Percentiles rank a stretch among this genome's conserved stretches.
Conservation (phyloP, 495 filamentous ascomycete species). For the Venustampulla echinocandica region DNA sequence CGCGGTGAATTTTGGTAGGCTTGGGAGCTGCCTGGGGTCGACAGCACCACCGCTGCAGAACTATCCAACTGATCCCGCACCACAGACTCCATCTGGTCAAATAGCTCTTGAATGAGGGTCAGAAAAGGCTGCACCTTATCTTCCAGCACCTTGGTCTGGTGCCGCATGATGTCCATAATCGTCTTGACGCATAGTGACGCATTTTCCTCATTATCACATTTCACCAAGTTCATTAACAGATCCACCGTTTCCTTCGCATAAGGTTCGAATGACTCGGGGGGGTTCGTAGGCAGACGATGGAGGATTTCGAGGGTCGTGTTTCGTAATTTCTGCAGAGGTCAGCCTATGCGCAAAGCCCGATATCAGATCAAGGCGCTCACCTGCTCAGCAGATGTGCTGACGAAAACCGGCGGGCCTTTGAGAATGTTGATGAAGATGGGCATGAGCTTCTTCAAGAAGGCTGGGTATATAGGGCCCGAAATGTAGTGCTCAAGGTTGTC, state of each 20-base stretch:
- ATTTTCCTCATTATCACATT: slow-evolving; percentile 95
- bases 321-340: slow-evolving; percentile 62
- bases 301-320: slow-evolving; percentile 90
- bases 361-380: too few relatives aligned
- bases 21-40: slow-evolving; percentile 60
- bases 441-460: slow-evolving; percentile 77
- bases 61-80: slow-evolving; percentile 90
- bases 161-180: slow-evolving; percentile 89
- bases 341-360: neutral
- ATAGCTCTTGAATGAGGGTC: slow-evolving; percentile 88
- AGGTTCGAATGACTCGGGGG: slow-evolving; percentile 72
- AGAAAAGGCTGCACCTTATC: slow-evolving; percentile 83
- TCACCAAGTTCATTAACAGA: slow-evolving; percentile 76
- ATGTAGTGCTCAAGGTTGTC: slow-evolving; percentile 71
- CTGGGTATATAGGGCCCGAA: slow-evolving; percentile 49
- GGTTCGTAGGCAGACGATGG: slow-evolving; percentile 76
- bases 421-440: slow-evolving; percentile 84
- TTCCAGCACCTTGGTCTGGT: slow-evolving; percentile 71
- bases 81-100: slow-evolving; percentile 85
- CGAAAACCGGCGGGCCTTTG: slow-evolving; percentile 81
- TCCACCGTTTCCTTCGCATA: slow-evolving; percentile 83
- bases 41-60: slow-evolving; percentile 55
- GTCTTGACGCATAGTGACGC: slow-evolving; percentile 96
- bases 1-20: slow-evolving; percentile 73
- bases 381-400: slow-evolving; percentile 78